phyloP scores from a whole-genome alignment of 805 yeast species.

The Teunomyces aglyptinius region DNA sequence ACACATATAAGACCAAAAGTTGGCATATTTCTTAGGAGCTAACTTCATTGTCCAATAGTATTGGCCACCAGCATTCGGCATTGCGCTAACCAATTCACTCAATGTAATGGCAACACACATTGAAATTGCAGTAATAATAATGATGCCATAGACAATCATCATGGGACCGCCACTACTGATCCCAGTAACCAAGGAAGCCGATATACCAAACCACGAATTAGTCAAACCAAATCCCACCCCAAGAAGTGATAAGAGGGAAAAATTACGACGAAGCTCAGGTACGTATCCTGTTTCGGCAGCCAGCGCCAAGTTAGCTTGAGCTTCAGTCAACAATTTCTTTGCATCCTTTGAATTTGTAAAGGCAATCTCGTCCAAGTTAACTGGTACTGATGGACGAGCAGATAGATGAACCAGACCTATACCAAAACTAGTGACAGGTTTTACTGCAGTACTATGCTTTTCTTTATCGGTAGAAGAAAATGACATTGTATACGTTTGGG shows the following conservation, averaged over 20 bases:
- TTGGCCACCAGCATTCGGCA: constrained; percentile 60
- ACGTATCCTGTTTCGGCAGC: constrained; percentile 30
- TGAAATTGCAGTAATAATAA: constrained; percentile 49
- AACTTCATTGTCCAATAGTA: constrained; percentile 57
- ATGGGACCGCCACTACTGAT: constrained; percentile 59
- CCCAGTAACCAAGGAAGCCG: constrained; percentile 55
- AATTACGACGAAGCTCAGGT: constrained; percentile 25
- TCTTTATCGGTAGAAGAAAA: background rate
- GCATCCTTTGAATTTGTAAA: constrained; percentile 6
- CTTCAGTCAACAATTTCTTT: constrained; percentile 13
- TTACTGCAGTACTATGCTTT: background rate
- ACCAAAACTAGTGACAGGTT: background rate
- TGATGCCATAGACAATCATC: constrained; percentile 54
- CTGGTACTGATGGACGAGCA: background rate
- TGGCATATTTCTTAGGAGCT: constrained; percentile 48
- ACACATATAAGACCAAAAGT: constrained; percentile 54
- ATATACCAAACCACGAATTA: constrained; percentile 61
- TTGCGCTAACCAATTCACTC: constrained; percentile 52
- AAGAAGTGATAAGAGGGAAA: constrained; percentile 46
- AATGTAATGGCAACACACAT: constrained; percentile 48
- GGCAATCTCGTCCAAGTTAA: constrained; percentile 7
- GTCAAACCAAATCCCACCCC: constrained; percentile 63
- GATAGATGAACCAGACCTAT: constrained; percentile 1
- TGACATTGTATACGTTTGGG: background rate
- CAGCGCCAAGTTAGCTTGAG: constrained; percentile 22